Base-by-base conservation (phyloP, 2,329 filamentous ascomycete species). In the Trematosphaeria pertusa region DNA sequence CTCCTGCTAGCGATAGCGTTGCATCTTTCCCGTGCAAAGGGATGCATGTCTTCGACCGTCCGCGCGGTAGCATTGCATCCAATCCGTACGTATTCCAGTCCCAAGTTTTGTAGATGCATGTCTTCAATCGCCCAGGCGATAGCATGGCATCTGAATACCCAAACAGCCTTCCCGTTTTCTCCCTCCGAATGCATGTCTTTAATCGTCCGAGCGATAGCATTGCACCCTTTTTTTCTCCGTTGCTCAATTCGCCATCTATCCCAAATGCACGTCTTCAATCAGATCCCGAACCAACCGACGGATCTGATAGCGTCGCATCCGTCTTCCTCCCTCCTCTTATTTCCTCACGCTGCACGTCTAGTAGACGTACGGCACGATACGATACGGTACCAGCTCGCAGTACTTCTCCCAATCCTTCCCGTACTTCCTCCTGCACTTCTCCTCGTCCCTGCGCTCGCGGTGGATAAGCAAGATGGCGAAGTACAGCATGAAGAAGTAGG, bases 401-500 rank as follows among this genome's bases (percentile, higher is more conserved):
- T 97, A 97, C 74, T 85, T 83, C 54, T 91, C 84, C 92, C 93
- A 97, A 67, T 97, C 91, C 59, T 86, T 86, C 19, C 92, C 92
- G 65, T 97, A 97, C 80, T 97, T 97, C 67, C 83, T 83, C 54
- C 82, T 79, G 73, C 93, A 97, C 79, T 96, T 96, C 70, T 90
- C 88, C 59, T 97, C 92, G 59, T 97, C 93, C 42, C 93, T 82
- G 48, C 85, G 78, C 69, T 96, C 91, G 15, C 93, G 87, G 70
- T 97, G 93, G 43, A 97, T 78, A 9, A 97, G 80, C 52, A 97
- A 75, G 10, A 96, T 76, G 3, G 86, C 91, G 75, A 97, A 97
- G 77, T 97, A 97, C 6, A 96, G 64, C 59, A 97, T 81, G 75
- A 95, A 97, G 70, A 97, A 97, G 77, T 97, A 97, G 0, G 92